These are phyloP conservation scores for Aspergillus pseudonomiae DNA, from an alignment of 2,329 filamentous ascomycete genomes.

Conservation along the genomic window DNA sequence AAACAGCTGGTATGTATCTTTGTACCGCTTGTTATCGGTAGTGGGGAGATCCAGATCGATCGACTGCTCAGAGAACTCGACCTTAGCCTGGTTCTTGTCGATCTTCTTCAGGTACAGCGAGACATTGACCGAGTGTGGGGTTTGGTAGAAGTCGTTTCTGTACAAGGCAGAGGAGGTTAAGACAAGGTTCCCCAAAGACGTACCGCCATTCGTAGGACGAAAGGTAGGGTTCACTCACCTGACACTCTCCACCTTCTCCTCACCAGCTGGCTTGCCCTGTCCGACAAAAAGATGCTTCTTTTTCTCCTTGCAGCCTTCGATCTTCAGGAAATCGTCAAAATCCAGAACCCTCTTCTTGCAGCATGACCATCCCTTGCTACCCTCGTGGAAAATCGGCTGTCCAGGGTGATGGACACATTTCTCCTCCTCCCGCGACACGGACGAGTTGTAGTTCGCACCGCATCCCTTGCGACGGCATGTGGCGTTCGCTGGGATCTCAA, in stretches of 20 bases:
- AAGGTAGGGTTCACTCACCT: slow-evolving; percentile 55
- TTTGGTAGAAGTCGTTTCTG: slow-evolving; percentile 94
- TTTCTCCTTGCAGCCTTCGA: slow-evolving; percentile 86
- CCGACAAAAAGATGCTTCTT: slow-evolving; percentile 81
- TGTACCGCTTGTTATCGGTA: slow-evolving; percentile 81
- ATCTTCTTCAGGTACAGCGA: slow-evolving; percentile 98
- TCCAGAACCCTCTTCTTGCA: slow-evolving; percentile 94
- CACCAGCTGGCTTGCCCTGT: slow-evolving; percentile 65
- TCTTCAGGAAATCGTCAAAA: slow-evolving; percentile 97
- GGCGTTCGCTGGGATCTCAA: slow-evolving; percentile 72
- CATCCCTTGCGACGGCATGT: slow-evolving; percentile 80
- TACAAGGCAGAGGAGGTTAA: neutral
- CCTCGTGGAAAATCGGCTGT: slow-evolving; percentile 92
- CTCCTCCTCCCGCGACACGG: slow-evolving; percentile 66
- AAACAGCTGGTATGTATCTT: slow-evolving; percentile 72
- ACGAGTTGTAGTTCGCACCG: slow-evolving; percentile 64
- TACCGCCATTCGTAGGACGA: neutral
- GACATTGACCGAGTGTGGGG: slow-evolving; percentile 78
- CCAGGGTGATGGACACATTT: slow-evolving; percentile 88
- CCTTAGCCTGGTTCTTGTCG: slow-evolving; percentile 73
- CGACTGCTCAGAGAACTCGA: slow-evolving; percentile 66
- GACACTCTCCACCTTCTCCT: slow-evolving; percentile 78
- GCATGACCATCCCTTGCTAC: slow-evolving; percentile 96
- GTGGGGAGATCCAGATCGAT: slow-evolving; percentile 84
- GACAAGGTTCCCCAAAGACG: neutral